Evolutionary conservation across 345 rosid genomes (phyloP), one percentile per base, ranked within the genome.

Genomic region (Tarenaya hassleriana): DNA sequence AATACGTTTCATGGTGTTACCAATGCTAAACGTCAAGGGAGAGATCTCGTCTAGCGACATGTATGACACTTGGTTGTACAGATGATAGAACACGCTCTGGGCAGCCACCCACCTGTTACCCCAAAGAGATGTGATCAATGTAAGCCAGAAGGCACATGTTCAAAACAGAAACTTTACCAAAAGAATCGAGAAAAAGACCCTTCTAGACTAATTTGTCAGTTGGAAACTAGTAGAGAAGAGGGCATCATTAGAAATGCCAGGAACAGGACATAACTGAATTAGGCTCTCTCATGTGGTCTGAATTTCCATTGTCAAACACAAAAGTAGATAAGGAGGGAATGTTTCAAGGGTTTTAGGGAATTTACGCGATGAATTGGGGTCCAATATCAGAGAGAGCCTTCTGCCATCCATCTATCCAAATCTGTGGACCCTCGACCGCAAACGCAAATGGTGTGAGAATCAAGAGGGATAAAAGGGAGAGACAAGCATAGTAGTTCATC

Each of bases 401-500:
- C 61, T 76, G 65, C 86, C 88, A 84, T 40, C 94, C 94, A 19
- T 71, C 79, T 59, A 80, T 77, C 94, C 94, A 84, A 56, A 84
- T 61, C 54, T 77, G 79, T 33, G 88, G 94, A 17, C 94, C 94
- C 66, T 84, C 94, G 38, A 81, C 76, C 45, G 80, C 88, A 41
- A 84, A 66, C 10, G 94, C 84, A 52, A 84, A 84, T 13, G 94
- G 94, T 6, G 88, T 81, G 33, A 84, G 88, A 43, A 84, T 77
- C 67, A 79, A 43, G 7, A 84, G 69, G 49, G 88, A 84, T 69
- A 81, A 44, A 68, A 91, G 79, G 1, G 94, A 87, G 47, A 91
- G 69, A 56, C 95, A 91, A 51, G 96, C 98, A 21, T 91, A 91
- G 75, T 91, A 91, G 58, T 91, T 87, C 96, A 91, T 91, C 56